Base-by-base conservation (phyloP, 495 filamentous ascomycete species). In the Daldinia bambusicola region DNA sequence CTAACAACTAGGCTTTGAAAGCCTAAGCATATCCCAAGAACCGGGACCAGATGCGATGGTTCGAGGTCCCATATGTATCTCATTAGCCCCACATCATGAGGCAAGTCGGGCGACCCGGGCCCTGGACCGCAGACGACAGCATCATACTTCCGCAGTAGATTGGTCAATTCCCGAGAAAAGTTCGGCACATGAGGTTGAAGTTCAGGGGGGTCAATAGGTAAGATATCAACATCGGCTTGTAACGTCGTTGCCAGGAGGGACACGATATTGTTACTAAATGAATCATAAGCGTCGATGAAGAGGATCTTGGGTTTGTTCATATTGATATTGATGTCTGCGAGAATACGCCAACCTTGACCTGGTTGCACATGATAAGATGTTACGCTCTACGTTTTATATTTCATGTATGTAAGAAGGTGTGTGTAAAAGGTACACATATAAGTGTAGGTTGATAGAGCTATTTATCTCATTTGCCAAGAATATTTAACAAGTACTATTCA, bases 241-340 rank as follows among this genome's bases (percentile, higher is more conserved):
- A 93, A 81, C 14, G 83, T 82, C 8, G 90, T 87, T 67, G 89
- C 83, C 16, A 98, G 84, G 70, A 95, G 88, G 14, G 90, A 85
- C 50, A 94, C 87, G 66, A 98, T 94, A 82, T 97, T 98, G 80
- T 97, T 92, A 48, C 94, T 90, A 82, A 97, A 98, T 59, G 94
- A 97, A 80, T 98, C 95, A 75, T 97, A 96, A 58, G 94, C 93
- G 76, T 99, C 95, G 48, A 99, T 80, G 78, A 95, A 94, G 50
- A 99, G 88, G 58, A 98, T 88, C 51, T 81, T 86, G 43, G 75
- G 78, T 36, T 62, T 71, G 52, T 56, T 72, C 75, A 75, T 77
- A 66, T 69, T 72, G 61, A 57, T 57, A 66, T 69, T 72, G 61
- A 57, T 57, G n/a, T 40, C 50, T 56, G 43, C 14, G 43, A 65